Base-by-base conservation (phyloP, 805 yeast genomes). In the Wickerhamomyces hampshirensis region DNA sequence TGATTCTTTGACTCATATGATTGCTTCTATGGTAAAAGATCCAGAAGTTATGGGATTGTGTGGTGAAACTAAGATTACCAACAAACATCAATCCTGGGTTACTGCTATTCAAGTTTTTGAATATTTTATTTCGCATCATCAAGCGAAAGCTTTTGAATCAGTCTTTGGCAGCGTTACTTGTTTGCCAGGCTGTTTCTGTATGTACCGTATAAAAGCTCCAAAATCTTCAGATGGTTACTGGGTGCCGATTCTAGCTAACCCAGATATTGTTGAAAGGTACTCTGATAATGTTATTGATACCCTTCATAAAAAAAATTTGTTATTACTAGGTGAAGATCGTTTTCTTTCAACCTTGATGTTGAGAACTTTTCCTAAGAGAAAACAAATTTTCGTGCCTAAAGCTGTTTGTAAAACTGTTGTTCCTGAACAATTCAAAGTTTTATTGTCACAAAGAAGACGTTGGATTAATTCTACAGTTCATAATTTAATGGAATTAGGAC, bases 381-480 rank as follows among this genome's bases (percentile, higher is more conserved):
- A 83, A 46, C 95, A 84, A 60, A 61, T 87, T 12, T 88, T 88
- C 56, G 80, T 89, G 10, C 82, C 95, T 3, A 86, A 86, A 57
- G 96, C 96, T 5, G 91, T 84, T 4, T 88, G 96, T 65, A 86
- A 86, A 54, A 88, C 97, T 1, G 63, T 86, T 42, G 96, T 82
- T n/a, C 97, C 97, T 0, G 83, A 80, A 50, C 70, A 71, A 33
- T 88, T 88, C 58, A 71, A 63, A 44, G 93, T 88, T 32, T 67
- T 88, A 45, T 66, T 88, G 31, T 88, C 96, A 1, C 97, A 88
- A 59, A 81, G 97, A 59, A 85, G 97, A 65, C 84, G 97, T 58
- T 88, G 97, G 97, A 88, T 88, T 50, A 88, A 88, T 60, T 88
- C 96, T 5, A 89, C 97, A 0, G 89, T 88, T 26, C 97, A 88